A percentile compares a stretch with the other conserved stretches of the same genome.
These are phyloP conservation scores for Hura crepitans DNA, from an alignment of 441 rosid genomes.

Conservation along the genomic window DNA sequence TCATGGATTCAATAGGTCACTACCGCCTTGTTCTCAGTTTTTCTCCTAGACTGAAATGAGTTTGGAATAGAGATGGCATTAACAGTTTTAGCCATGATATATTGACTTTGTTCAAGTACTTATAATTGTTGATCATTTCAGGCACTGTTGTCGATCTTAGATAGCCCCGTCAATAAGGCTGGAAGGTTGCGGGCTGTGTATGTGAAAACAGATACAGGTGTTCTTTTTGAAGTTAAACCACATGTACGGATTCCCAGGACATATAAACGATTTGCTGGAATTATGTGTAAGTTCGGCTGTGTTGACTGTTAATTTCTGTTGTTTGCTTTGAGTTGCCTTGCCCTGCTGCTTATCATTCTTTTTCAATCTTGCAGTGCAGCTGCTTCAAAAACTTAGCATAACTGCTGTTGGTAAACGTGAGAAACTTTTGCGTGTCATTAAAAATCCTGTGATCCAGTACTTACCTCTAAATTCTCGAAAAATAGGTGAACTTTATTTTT, in stretches of 20 bases:
- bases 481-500: conserved; percentile 40
- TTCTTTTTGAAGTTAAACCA: conserved; percentile 76
- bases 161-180: conserved; percentile 79
- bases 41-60: not conserved
- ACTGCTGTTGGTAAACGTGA: conserved; percentile 29
- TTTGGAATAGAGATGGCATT: not conserved
- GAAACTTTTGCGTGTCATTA: conserved; percentile 31
- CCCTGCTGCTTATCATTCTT: not conserved
- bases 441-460: conserved; percentile 32
- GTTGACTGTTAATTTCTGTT: not conserved
- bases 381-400: conserved; percentile 33
- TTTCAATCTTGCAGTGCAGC: conserved; percentile 26
- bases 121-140: conserved; percentile 21
- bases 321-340: not conserved
- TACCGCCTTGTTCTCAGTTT: not conserved
- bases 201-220: conserved; percentile 74
- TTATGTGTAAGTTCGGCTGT: conserved; percentile 51
- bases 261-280: conserved; percentile 66
- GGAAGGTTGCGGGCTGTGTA: conserved; percentile 67
- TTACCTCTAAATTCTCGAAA: conserved; percentile 29
- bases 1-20: not conserved
- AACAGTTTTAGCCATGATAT: not conserved
- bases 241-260: conserved; percentile 83
- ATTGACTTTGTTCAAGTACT: not conserved
- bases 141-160: conserved; percentile 77